A percentile compares a stretch with the other conserved stretches of the same genome.
phyloP scores from a whole-genome alignment of 1,284 basidiomycete species.

The Sporisorium sorghi region DNA sequence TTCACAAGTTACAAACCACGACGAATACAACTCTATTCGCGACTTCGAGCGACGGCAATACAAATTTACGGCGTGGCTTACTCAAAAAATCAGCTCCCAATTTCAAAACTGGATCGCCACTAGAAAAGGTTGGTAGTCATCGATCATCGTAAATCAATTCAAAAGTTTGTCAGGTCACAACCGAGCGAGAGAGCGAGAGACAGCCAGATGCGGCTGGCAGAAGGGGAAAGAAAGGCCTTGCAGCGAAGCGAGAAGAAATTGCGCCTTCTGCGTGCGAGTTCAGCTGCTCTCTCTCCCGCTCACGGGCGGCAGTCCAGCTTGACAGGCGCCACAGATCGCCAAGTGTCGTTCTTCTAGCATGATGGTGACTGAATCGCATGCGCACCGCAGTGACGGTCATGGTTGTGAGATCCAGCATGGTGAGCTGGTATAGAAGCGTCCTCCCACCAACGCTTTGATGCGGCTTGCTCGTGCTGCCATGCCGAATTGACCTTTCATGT shows the following conservation, averaged over 20 bases:
- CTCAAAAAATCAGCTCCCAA: not conserved
- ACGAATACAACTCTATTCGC: not conserved
- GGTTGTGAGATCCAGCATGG: not conserved
- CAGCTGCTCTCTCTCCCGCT: no score
- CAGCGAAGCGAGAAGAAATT: conserved; percentile 24
- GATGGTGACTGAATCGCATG: not conserved
- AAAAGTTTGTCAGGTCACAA: not conserved
- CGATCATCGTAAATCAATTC: conserved; percentile 2
- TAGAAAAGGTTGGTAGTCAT: conserved; percentile 1
- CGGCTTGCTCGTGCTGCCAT: not conserved
- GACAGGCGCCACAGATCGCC: not conserved
- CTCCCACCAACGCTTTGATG: not conserved
- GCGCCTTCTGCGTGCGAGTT: not conserved
- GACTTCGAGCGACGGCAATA: not conserved
- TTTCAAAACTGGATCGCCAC: not conserved
- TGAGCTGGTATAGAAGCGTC: not conserved
- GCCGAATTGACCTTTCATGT: not conserved
- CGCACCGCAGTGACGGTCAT: not conserved
- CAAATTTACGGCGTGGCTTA: not conserved
- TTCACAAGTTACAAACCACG: not conserved
- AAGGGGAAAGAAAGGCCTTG: not conserved
- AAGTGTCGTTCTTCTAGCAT: conserved; percentile 4
- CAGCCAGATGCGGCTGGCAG: not conserved
- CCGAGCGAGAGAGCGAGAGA: no score
- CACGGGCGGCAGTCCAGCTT: not conserved